Conservation (phyloP, 345 rosid species). For the Leavenworthia alabamica region DNA sequence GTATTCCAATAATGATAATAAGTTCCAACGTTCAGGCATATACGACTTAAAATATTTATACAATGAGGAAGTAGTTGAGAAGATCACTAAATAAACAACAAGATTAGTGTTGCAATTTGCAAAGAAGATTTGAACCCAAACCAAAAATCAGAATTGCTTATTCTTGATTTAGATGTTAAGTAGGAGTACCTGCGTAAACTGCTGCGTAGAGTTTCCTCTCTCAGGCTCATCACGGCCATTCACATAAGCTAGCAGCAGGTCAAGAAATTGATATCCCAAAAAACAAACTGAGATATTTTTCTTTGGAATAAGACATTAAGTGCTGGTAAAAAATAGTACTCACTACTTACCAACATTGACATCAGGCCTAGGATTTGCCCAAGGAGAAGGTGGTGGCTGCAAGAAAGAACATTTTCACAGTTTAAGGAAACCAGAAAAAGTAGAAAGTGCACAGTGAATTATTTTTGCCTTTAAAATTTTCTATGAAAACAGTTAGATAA, state of each 20-base stretch:
- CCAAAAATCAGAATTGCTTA: not conserved
- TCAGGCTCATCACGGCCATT: conserved; percentile 90
- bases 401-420: conserved; percentile 8
- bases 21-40: conserved; percentile 3
- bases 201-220: conserved; percentile 64
- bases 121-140: not conserved
- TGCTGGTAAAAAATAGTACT: conserved; percentile 31
- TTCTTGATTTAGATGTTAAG: not conserved
- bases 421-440: not conserved
- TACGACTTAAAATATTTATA: not conserved
- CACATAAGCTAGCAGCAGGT: conserved; percentile 61
- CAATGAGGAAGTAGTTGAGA: not conserved
- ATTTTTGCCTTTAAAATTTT: not conserved
- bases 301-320: not conserved
- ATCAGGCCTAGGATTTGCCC: conserved; percentile 85
- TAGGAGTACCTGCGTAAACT: conserved; percentile 67
- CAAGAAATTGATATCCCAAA: conserved; percentile 11
- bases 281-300: conserved; percentile 2
- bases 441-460: not conserved
- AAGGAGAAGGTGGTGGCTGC: conserved; percentile 89
- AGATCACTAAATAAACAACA: not conserved
- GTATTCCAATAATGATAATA: conserved; percentile 22
- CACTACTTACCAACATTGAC: conserved; percentile 96
- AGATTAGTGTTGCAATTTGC: not conserved
- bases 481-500: not conserved